Evolutionary conservation across 805 yeast species (phyloP).

Genomic region (Candida jianshihensis): DNA sequence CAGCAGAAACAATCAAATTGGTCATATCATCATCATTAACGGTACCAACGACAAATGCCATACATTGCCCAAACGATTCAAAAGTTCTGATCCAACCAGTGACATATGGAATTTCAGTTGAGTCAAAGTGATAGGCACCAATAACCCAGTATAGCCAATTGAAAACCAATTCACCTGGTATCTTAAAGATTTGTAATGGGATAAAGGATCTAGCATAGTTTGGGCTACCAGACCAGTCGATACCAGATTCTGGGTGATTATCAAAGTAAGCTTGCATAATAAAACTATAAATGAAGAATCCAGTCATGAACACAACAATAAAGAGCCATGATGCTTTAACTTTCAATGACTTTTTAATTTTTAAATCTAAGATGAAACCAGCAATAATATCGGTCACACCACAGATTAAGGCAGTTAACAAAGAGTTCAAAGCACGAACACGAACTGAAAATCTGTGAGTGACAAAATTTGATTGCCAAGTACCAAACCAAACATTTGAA

Average conservation of each 20-base stretch:
- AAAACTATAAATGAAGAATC: slow-evolving; percentile 17
- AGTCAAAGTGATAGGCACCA: slow-evolving; percentile 15
- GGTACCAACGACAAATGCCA: slow-evolving; percentile 18
- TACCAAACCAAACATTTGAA: slow-evolving; percentile 16
- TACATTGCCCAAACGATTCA: slow-evolving; percentile 19
- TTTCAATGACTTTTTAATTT: slow-evolving; percentile 7
- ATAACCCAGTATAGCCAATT: slow-evolving; percentile 23
- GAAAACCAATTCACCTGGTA: slow-evolving; percentile 17
- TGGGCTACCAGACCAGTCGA: slow-evolving; percentile 18
- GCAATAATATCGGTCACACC: slow-evolving; percentile 14
- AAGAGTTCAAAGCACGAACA: slow-evolving; percentile 20
- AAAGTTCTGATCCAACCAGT: slow-evolving; percentile 19
- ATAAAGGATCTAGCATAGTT: slow-evolving; percentile 14
- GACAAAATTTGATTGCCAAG: slow-evolving; percentile 20
- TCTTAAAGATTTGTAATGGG: slow-evolving; percentile 20
- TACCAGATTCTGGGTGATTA: slow-evolving; percentile 4
- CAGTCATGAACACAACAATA: slow-evolving; percentile 6
- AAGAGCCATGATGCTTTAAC: slow-evolving; percentile 16
- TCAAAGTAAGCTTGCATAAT: slow-evolving; percentile 10
- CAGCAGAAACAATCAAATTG: slow-evolving; percentile 21
- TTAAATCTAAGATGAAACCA: slow-evolving; percentile 14
- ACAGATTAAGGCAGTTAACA: slow-evolving; percentile 17
- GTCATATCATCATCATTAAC: slow-evolving; percentile 20
- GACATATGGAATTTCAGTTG: slow-evolving; percentile 16
- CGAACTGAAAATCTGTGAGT: slow-evolving; percentile 22